Evolutionary conservation across 192 early-diverging fungal genomes (phyloP).

Genomic region (Podila horticola): DNA sequence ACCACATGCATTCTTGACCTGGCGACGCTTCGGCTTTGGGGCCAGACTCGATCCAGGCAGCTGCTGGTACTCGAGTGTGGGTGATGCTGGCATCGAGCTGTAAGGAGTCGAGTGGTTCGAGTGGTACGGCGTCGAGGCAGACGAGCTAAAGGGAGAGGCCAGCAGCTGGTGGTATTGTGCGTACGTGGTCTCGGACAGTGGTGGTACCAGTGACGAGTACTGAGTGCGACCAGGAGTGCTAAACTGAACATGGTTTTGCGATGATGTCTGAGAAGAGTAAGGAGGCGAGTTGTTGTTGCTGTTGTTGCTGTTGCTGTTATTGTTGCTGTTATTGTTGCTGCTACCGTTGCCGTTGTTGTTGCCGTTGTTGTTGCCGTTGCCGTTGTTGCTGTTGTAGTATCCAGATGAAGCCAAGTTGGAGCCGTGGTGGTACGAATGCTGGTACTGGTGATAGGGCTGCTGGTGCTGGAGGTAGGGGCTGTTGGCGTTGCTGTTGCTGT

Average conservation of each 20-base stretch:
- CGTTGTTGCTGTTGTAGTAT: conserved; percentile 9
- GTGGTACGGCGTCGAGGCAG: conserved; percentile 40
- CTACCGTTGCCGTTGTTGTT: conserved; percentile 25
- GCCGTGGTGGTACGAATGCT: neutral
- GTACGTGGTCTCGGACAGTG: conserved; percentile 32
- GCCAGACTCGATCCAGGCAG: conserved; percentile 7
- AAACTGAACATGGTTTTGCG: conserved; percentile 12
- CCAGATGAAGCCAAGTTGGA: conserved; percentile 1
- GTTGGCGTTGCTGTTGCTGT: conserved; percentile 17
- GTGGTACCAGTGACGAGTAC: conserved; percentile 40
- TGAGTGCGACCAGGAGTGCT: conserved; percentile 37
- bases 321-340: conserved; percentile 13
- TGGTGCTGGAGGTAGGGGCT: neutral
- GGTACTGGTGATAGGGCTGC: neutral
- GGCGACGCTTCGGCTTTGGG: conserved; percentile 69
- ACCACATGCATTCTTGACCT: conserved; percentile 95
- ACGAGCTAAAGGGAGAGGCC: conserved; percentile 42
- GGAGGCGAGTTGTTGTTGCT: conserved; percentile 13
- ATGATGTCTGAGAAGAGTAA: neutral
- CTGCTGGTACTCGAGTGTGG: conserved; percentile 36
- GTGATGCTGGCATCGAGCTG: conserved; percentile 49
- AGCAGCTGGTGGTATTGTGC: conserved; percentile 46
- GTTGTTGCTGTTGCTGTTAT: conserved; percentile 8
- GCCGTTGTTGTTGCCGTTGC: neutral
- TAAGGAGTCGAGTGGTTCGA: conserved; percentile 53